These are phyloP conservation scores for Plasmopara viticola DNA, from an alignment of 352 stramenopile species.

Conservation along the genomic window DNA sequence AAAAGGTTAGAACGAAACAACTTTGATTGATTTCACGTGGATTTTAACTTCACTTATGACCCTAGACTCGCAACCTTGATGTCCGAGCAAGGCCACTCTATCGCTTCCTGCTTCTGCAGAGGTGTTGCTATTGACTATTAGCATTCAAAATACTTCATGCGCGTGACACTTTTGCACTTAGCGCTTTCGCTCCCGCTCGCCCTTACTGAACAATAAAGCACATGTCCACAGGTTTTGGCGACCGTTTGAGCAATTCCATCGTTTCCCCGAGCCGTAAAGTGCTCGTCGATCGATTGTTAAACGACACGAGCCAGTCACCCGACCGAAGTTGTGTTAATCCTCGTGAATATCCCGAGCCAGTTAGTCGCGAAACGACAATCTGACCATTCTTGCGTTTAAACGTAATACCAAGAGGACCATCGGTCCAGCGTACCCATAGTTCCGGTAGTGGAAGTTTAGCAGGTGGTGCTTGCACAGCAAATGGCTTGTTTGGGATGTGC, in stretches of 20 bases:
- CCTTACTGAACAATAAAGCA: conserved; percentile 69
- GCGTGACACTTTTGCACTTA: conserved; percentile 6
- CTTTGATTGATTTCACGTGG: no score
- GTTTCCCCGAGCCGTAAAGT: conserved; percentile 62
- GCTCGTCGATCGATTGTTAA: conserved; percentile 58
- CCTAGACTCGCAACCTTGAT: not conserved
- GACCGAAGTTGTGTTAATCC: conserved; percentile 59
- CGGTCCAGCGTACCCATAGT: conserved; percentile 65
- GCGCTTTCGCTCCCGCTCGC: not conserved
- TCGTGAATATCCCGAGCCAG: conserved; percentile 53
- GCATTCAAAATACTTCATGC: conserved; percentile 21
- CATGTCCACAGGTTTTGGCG: conserved; percentile 73
- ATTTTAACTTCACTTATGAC: no score
- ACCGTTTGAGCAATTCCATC: conserved; percentile 74
- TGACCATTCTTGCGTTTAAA: conserved; percentile 74
- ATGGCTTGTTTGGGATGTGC: conserved; percentile 6
- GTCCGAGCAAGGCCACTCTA: no score
- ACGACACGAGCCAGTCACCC: conserved; percentile 73
- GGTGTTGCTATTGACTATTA: conserved; percentile 26
- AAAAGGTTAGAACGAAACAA: no score
- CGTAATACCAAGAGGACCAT: conserved; percentile 70
- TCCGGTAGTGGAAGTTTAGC: conserved; percentile 40
- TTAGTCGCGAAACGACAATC: conserved; percentile 74
- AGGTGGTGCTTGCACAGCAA: conserved; percentile 3
- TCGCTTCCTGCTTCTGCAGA: not conserved